Evolutionary conservation across 2,329 filamentous ascomycete species (phyloP), one percentile per base, ranked within the genome.

Genomic region (Pestalotiopsis sp.): DNA sequence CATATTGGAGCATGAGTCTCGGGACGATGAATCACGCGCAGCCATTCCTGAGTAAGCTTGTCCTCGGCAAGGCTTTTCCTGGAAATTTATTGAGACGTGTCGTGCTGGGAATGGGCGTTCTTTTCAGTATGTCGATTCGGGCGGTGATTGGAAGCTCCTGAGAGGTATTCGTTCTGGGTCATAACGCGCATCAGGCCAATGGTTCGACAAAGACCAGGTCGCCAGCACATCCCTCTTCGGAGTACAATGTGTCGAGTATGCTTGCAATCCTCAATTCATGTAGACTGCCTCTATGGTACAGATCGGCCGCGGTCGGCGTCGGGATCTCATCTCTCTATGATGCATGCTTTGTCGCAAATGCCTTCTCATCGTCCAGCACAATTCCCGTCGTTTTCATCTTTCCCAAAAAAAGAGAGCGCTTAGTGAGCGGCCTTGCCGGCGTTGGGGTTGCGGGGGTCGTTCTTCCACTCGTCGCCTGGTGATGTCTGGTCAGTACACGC

Each of bases 381-480:
- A n/a, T 68, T 67, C 64, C 59, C 67, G 65, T 70, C 69, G 59
- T 20, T 22, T 52, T 52, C 17, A n/a, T 52, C 44, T 52, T 52
- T n/a, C 44, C 44, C 30, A 9, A 52, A 20, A 5, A 52, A 9
- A 52, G 44, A 52, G 14, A 48, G 38, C 55, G 65, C 69, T 76
- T 86, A 87, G 78, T 87, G 85, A 67, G 76, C 77, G 60, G 77
- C 78, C 67, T 78, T 73, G 80, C 84, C 86, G 74, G 81, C 82
- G 75, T 86, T 84, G 73, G 90, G 90, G 89, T 98, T 98, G 82
- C 94, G 91, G 74, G 94, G 94, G 84, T 98, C 95, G 87, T 97
- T 97, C 91, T 94, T 97, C 89, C 89, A 98, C 86, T 98, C 94
- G 76, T 92, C 93, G 85, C 90, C 95, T 98, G 30, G 57, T 11